Evolutionary conservation across 805 yeast genomes (phyloP), one percentile per base, ranked within the genome.

Genomic region (Kluyveromyces dobzhanskii): DNA sequence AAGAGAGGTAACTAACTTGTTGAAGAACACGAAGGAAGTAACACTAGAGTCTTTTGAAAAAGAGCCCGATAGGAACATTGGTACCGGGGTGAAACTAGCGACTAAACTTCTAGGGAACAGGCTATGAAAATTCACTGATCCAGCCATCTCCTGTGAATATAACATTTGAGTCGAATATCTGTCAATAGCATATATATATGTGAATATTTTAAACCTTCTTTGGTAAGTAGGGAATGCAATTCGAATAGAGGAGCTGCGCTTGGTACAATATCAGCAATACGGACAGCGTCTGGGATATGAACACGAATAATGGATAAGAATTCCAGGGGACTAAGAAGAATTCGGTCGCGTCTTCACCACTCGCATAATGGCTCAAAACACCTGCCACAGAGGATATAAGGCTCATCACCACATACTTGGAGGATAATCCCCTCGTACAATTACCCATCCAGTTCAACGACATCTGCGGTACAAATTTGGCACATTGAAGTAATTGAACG

Each of bases 51-150:
- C 82, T 54, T 85, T 82, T 52, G 67, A 70, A 11, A 59, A 70
- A 5, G 75, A 75, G 36, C 67, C 69, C 26, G 81, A 79, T 32
- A 70, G 94, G 50, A 62, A 71, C 32, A 75, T 84, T 31, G 68
- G 80, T 34, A 62, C 64, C 35, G 78, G 80, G 13, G 87, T 84
- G 13, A 76, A 73, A 40, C 48, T 80, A 33, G 86, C 87, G 2
- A 73, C 87, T n/a, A 73, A 67, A 35, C 42, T 80, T 10, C 52
- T 83, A 16, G 80, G 84, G 0, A 76, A 73, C 6, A 72, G 73
- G 57, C 56, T 81, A 14, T 72, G 50, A 47, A 30, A 30, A 21
- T 21, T 31, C 10, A 16, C 17, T 13, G 4, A 14, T 19, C 3
- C n/a, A 6, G 24, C 24, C 24, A 21, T 21, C 24, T 6, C 24